These are phyloP conservation scores for Colletotrichum musae DNA, from an alignment of 2,329 filamentous ascomycete species.

Conservation along the genomic window DNA sequence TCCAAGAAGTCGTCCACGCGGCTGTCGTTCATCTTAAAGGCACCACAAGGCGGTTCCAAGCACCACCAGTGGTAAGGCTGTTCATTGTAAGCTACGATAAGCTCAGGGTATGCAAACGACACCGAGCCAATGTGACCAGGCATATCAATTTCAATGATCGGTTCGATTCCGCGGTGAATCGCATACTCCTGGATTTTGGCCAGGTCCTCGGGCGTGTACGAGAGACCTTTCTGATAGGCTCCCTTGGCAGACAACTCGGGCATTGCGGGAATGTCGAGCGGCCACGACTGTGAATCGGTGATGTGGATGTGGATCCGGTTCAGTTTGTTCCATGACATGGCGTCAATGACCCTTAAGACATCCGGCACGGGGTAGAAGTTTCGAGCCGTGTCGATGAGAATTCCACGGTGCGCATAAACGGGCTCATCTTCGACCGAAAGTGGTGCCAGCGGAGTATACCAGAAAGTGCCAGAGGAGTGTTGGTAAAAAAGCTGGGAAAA, in stretches of 20 bases:
- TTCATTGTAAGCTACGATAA: constrained; percentile 76
- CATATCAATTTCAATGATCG: constrained; percentile 85
- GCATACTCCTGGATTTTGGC: constrained; percentile 79
- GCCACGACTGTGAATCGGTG: constrained; percentile 89
- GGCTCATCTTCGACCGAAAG: constrained; percentile 81
- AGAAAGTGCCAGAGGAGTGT: constrained; percentile 69
- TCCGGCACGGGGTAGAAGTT: constrained; percentile 78
- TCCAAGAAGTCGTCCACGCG: constrained; percentile 80
- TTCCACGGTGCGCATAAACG: constrained; percentile 81
- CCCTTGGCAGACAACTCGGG: constrained; percentile 81
- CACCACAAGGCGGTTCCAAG: constrained; percentile 75
- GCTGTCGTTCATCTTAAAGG: constrained; percentile 82
- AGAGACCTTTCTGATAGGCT: constrained; percentile 77
- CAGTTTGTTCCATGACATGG: constrained; percentile 83
- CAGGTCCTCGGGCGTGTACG: constrained; percentile 78
- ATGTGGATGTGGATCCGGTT: constrained; percentile 86
- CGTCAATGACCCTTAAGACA: constrained; percentile 83
- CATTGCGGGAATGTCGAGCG: constrained; percentile 82
- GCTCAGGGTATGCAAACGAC: constrained; percentile 76
- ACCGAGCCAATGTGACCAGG: constrained; percentile 83
- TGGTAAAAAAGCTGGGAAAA: constrained; percentile 86
- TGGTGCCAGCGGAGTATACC: constrained; percentile 81
- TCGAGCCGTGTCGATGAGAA: constrained; percentile 84
- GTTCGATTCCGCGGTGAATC: constrained; percentile 75
- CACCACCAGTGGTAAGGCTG: constrained; percentile 73